Evolutionary conservation across 192 early-diverging fungal species (phyloP).

Genomic region (Rhizophagus sp.): DNA sequence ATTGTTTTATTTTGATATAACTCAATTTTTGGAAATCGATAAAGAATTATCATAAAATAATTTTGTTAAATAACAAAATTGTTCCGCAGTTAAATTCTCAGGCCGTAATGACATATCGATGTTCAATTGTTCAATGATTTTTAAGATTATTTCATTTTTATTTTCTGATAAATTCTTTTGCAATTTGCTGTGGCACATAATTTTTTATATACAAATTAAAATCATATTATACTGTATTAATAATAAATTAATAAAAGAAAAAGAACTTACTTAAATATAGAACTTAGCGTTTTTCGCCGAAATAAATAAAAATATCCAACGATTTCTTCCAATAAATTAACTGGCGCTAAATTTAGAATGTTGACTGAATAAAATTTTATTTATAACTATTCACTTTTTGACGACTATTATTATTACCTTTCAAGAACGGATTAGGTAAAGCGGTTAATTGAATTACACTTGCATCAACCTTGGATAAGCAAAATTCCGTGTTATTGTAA

Average conservation of each 20-base stretch:
- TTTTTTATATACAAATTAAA: not conserved
- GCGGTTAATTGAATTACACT: slow-evolving; percentile 57
- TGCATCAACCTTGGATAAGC: slow-evolving; percentile 39
- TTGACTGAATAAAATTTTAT: not conserved
- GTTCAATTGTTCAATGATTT: slow-evolving; percentile 51
- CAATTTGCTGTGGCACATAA: not conserved
- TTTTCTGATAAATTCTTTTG: slow-evolving; percentile 44
- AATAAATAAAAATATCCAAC: slow-evolving; percentile 24
- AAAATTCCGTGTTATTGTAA: slow-evolving; percentile 5
- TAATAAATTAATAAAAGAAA: not conserved
- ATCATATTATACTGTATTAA: not conserved
- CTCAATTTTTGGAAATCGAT: slow-evolving; percentile 29
- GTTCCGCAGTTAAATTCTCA: slow-evolving; percentile 62
- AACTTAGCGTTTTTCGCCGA: not conserved
- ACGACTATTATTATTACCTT: slow-evolving; percentile 54
- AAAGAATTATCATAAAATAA: slow-evolving; percentile 40
- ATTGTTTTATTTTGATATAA: too few species aligned
- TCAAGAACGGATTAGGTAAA: slow-evolving; percentile 65
- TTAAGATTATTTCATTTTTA: slow-evolving; percentile 33
- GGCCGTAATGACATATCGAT: slow-evolving; percentile 61
- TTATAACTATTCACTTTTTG: too few species aligned
- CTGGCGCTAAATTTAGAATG: slow-evolving; percentile 55
- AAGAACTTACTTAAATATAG: not conserved
- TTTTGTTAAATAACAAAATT: slow-evolving; percentile 60
- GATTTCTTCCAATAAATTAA: slow-evolving; percentile 29